These are phyloP conservation scores for Termitomyces bulborhizus DNA, from an alignment of 768 basidiomycete species.

Conservation along the genomic window DNA sequence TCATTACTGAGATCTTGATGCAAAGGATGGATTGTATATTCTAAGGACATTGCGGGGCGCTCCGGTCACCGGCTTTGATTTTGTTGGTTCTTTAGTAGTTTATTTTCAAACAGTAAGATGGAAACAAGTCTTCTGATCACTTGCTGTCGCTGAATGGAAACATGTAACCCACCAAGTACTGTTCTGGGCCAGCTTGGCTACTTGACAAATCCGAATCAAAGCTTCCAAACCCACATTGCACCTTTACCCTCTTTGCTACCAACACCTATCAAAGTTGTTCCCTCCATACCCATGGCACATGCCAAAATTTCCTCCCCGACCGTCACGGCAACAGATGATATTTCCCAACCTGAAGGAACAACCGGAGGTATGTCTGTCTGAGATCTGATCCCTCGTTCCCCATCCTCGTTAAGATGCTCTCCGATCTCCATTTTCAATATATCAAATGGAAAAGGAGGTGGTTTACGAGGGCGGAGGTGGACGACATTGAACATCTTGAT, in stretches of 20 bases:
- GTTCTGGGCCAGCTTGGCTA: neutral
- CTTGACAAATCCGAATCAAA: neutral
- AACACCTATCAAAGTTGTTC: conserved; percentile 32
- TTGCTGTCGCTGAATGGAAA: neutral
- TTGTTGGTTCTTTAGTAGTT: conserved; percentile 6
- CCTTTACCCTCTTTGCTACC: conserved; percentile 31
- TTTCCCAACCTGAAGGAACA: conserved; percentile 15
- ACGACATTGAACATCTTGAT: conserved; percentile 42
- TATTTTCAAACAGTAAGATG: neutral
- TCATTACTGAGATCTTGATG: neutral
- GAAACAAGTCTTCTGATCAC: neutral
- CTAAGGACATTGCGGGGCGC: neutral
- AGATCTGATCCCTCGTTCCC: neutral
- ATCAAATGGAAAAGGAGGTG: conserved; percentile 35
- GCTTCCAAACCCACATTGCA: conserved; percentile 35
- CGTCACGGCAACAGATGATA: conserved; percentile 8
- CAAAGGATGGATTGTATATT: conserved; percentile 6
- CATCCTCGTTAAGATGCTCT: conserved; percentile 22
- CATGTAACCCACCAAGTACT: neutral
- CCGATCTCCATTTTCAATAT: conserved; percentile 16
- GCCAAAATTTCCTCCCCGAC: conserved; percentile 26
- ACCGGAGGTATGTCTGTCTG: conserved; percentile 4
- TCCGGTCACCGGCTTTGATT: neutral
- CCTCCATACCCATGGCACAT: conserved; percentile 38
- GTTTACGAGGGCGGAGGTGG: conserved; percentile 36